Conservation (phyloP, 2,329 filamentous ascomycete species). For the Neopestalotiopsis rosae region DNA sequence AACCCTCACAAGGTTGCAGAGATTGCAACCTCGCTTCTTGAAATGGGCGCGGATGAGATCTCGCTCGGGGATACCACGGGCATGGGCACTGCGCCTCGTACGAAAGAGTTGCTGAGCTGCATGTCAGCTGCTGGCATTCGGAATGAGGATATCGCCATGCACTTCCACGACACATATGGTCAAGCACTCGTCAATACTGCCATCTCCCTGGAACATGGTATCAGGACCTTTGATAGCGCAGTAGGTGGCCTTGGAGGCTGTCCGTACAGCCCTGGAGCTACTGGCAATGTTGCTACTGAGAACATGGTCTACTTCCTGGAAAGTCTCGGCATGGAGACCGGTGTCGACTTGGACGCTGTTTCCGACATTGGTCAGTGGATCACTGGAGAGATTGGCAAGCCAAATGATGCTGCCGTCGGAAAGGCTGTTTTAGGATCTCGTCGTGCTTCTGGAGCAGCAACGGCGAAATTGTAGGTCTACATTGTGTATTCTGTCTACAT, state of each 20-base stretch:
- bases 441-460: constrained; percentile 9
- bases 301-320: constrained; percentile 53
- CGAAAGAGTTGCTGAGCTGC: constrained; percentile 50
- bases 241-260: constrained; percentile 72
- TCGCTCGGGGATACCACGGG: constrained; percentile 90
- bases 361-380: constrained; percentile 65
- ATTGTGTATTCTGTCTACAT: not conserved
- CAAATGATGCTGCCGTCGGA: constrained; percentile 44
- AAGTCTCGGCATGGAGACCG: constrained; percentile 62
- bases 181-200: constrained; percentile 71
- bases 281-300: constrained; percentile 63
- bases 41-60: constrained; percentile 91
- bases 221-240: constrained; percentile 70
- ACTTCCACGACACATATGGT: constrained; percentile 77
- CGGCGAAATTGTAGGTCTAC: not conserved
- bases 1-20: constrained; percentile 68
- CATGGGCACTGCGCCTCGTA: constrained; percentile 69
- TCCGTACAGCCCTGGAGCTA: constrained; percentile 71
- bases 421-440: constrained; percentile 38
- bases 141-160: constrained; percentile 63
- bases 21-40: constrained; percentile 72
- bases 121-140: constrained; percentile 58
- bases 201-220: constrained; percentile 65
- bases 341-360: constrained; percentile 60
- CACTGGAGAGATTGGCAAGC: constrained; percentile 50